phyloP scores from a whole-genome alignment of 768 basidiomycete species.

The Suillus clintonianus region DNA sequence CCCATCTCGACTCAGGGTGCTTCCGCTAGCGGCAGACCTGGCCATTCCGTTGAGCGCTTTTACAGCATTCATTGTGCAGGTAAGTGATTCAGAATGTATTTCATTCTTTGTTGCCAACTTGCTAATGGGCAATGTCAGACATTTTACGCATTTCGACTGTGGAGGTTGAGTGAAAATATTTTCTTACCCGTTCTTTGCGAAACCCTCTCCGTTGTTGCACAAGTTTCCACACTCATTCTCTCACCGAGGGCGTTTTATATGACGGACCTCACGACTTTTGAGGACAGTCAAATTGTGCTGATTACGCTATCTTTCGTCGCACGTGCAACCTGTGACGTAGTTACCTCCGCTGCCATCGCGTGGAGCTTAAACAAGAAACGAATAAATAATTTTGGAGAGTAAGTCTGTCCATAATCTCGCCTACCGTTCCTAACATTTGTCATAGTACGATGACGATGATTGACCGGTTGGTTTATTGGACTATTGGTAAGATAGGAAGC shows the following conservation, averaged over 20 bases:
- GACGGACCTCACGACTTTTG: not conserved
- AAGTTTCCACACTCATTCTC: not conserved
- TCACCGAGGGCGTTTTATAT: not conserved
- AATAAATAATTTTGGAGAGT: not conserved
- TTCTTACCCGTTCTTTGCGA: conserved; percentile 1
- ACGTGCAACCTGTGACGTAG: not conserved
- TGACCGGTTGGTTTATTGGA: not conserved
- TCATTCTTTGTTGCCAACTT: not conserved
- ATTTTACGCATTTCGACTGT: conserved; percentile 7
- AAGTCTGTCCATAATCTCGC: not conserved
- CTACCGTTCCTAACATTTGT: not conserved
- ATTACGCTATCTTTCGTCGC: not conserved
- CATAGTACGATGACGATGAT: not conserved
- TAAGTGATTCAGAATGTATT: not conserved
- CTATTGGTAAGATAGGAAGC: not conserved
- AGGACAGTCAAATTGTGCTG: not conserved
- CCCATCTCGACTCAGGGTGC: not conserved
- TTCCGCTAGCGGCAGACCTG: conserved; percentile 1
- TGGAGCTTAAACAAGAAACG: not conserved
- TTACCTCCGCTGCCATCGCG: not conserved
- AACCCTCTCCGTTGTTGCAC: not conserved
- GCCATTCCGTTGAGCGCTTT: not conserved
- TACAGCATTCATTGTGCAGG: conserved; percentile 1
- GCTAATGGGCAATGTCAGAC: not conserved
- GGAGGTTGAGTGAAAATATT: not conserved